phyloP scores from a whole-genome alignment of 2,329 filamentous ascomycete genomes.

The Lanzia echinophila region DNA sequence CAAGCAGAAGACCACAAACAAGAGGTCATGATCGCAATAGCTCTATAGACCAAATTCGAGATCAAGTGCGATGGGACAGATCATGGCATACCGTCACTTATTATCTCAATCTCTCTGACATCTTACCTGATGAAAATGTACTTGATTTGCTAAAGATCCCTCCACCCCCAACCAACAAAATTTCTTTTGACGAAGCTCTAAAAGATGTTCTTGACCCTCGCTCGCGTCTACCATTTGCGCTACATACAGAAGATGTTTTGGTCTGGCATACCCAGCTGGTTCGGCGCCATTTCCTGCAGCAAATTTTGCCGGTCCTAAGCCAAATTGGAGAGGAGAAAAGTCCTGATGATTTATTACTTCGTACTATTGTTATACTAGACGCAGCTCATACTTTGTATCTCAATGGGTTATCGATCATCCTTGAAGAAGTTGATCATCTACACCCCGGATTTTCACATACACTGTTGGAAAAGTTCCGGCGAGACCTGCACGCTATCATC shows the following conservation, averaged over 20 bases:
- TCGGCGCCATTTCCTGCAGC: conserved; percentile 52
- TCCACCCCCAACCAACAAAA: conserved; percentile 26
- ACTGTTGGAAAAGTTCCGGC: conserved; percentile 45
- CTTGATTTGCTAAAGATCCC: conserved; percentile 16
- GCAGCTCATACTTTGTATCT: conserved; percentile 52
- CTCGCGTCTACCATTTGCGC: conserved; percentile 41
- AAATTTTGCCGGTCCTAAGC: conserved; percentile 50
- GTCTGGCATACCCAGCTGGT: conserved; percentile 57
- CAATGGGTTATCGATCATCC: conserved; percentile 46
- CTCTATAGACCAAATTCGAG: conserved; percentile 16
- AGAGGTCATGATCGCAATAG: neutral
- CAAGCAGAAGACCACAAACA: neutral
- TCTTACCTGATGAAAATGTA: conserved; percentile 39
- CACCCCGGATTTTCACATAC: conserved; percentile 31
- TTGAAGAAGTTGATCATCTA: conserved; percentile 36
- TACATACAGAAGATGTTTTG: conserved; percentile 49
- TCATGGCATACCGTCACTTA: conserved; percentile 58
- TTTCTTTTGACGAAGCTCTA: conserved; percentile 44
- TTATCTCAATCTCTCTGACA: conserved; percentile 48
- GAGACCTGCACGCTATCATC: conserved; percentile 58
- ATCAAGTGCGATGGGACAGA: conserved; percentile 51
- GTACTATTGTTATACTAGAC: conserved; percentile 52
- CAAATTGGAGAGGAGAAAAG: conserved; percentile 33
- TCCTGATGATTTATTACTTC: conserved; percentile 40
- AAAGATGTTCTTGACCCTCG: conserved; percentile 45